Evolutionary conservation across 257 asterid species (phyloP).

Genomic region (Nicotiana obtusifolia): DNA sequence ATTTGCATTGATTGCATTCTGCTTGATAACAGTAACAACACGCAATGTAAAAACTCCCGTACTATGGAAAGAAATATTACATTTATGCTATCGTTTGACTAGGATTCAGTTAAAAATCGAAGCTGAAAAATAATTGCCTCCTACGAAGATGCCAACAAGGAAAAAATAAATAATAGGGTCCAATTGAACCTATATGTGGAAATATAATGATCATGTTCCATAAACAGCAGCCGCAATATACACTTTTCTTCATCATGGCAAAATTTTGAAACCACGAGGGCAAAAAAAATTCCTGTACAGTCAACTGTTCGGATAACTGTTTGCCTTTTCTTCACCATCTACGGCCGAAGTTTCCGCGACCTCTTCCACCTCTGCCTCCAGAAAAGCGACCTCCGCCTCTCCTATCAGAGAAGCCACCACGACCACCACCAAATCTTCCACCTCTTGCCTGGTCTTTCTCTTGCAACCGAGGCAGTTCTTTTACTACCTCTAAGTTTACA

Average conservation of each 20-base stretch:
- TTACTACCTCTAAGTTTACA: conserved; percentile 57
- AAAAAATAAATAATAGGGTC: not conserved
- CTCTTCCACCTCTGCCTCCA: conserved; percentile 29
- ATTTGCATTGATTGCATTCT: too few relatives aligned
- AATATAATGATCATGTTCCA: not conserved
- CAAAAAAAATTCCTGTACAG: not conserved
- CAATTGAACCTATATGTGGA: not conserved
- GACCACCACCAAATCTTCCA: conserved; percentile 43
- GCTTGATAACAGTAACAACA: too few relatives aligned
- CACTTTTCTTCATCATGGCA: conserved; percentile 4
- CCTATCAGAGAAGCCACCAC: conserved; percentile 31
- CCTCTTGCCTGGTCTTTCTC: conserved; percentile 50
- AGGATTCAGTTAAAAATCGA: not conserved
- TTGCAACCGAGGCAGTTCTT: conserved; percentile 57
- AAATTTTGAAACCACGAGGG: not conserved
- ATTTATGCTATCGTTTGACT: not conserved
- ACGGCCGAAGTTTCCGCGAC: conserved; percentile 29
- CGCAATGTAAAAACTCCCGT: too few relatives aligned
- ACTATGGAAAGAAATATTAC: not conserved
- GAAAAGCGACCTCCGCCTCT: conserved; percentile 31
- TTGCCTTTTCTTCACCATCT: conserved; percentile 41
- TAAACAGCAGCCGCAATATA: not conserved
- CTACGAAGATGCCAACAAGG: not conserved
- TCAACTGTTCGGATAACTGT: not conserved
- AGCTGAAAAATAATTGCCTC: not conserved